Evolutionary conservation across 306 rosid genomes (phyloP).

Genomic region (Citrullus colocynthis): DNA sequence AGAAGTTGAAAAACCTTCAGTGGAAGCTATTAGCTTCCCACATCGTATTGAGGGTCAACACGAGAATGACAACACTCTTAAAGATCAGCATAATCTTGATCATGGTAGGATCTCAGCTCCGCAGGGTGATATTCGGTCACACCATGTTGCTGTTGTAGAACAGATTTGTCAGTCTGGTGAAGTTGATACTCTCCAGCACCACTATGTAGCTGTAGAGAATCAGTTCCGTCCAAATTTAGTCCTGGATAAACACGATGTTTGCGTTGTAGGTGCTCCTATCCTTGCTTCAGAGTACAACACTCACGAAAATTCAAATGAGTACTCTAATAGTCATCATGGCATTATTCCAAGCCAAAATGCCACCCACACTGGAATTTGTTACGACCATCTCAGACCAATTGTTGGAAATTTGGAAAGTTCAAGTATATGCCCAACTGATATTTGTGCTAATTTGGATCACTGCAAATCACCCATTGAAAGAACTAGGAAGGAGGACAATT

Average conservation of each 20-base stretch:
- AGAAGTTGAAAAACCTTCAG: conserved; percentile 23
- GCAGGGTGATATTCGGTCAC: conserved; percentile 27
- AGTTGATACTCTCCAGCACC: conserved; percentile 28
- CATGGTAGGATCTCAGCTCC: conserved; percentile 19
- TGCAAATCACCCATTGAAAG: conserved; percentile 24
- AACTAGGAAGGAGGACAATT: conserved; percentile 24
- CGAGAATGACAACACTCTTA: conserved; percentile 29
- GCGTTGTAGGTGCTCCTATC: conserved; percentile 19
- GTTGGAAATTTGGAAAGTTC: conserved; percentile 40
- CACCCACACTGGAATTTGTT: conserved; percentile 22
- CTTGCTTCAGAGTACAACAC: conserved; percentile 27
- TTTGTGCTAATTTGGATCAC: conserved; percentile 21
- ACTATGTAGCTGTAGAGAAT: conserved; percentile 21
- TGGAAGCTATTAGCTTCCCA: conserved; percentile 17
- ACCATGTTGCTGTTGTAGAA: conserved; percentile 24
- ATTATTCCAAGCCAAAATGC: conserved; percentile 28
- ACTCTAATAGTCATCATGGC: conserved; percentile 21
- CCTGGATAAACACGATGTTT: conserved; percentile 21
- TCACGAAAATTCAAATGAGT: conserved; percentile 33
- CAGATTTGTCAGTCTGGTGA: conserved; percentile 18
- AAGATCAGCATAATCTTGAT: conserved; percentile 24
- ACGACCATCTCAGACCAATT: conserved; percentile 36
- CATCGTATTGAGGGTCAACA: conserved; percentile 24
- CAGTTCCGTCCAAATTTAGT: conserved; percentile 27
- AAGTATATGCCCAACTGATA: conserved; percentile 25